Evolutionary conservation across 2,329 filamentous ascomycete genomes (phyloP), one percentile per base, ranked within the genome.

Genomic region (Fusarium duplospermum): DNA sequence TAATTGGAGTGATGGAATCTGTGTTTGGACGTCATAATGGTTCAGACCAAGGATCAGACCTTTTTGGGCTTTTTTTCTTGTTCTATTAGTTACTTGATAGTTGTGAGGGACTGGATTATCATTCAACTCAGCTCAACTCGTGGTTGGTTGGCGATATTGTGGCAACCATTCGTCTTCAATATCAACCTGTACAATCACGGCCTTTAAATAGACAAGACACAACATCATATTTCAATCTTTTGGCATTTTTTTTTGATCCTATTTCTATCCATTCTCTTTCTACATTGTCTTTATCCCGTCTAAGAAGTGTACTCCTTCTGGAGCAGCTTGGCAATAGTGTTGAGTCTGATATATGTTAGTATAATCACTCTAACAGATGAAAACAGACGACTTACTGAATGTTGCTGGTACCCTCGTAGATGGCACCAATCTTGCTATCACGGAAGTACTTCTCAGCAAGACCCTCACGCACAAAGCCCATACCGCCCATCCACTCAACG

Each of bases 401-500:
- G 81, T 93, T 93, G 84, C 92, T 94, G 64, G 93, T 95, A 35
- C 96, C 96, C 87, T 98, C 96, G 82, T 98, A 98, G 77, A 98
- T 98, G 74, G 95, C 95, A 11, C 96, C 96, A 80, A 99, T 99
- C 92, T 98, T 99, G 88, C 93, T 96, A 83, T 99, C 96, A 56
- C 96, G 89, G 89, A 93, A 99, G 87, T 93, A 98, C 90, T 99
- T 99, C 90, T 99, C 96, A 1, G 96, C 96, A 67, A 98, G 91
- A 0, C 96, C 96, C 83, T 99, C 96, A 52, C 96, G 88, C 18
- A 99, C 96, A 79, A 99, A 99, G 54, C 96, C 96, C 96, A 99
- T 98, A 71, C 96, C 96, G 57, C 96, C 96, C 96, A 98, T 98
- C 96, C 96, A 99, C 86, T 99, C 96, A 31, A 99, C 91, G 0